Evolutionary conservation across 176 grass and related monocot genomes (phyloP), one percentile per base, ranked within the genome.

Genomic region (Paspalum notatum): DNA sequence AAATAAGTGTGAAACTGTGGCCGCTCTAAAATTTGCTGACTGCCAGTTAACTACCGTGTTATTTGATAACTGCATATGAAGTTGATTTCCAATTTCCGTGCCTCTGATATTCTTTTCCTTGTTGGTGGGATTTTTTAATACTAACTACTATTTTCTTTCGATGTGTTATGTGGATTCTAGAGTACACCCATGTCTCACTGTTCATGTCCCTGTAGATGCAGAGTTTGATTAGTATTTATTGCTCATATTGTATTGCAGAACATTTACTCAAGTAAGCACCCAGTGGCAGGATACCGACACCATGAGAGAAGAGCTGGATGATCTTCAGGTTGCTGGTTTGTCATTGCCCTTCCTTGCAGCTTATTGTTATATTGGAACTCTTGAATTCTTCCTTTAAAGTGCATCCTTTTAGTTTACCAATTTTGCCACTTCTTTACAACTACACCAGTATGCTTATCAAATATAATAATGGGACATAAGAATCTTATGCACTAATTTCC

Each of bases 281-380:
- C 95, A 94, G 78, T 98, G 95, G 95, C 95, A 94, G 86, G 95
- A 98, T 81, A 98, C 91, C 13, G 95, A 98, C 64, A 94, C 95
- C 62, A 98, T 98, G 92, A 88, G 95, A 83, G 95, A 98, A 85
- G 92, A 98, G 81, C 78, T 98, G 50, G 95, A 98, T 87, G 95
- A 98, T 84, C 84, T 98, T 87, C 95, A 98, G 95, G 95, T 98
- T 68, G 27, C 18, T 85, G 27, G 25, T 89, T 90, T 80, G 21
- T 66, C 54, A 71, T 87, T 71, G 87, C 57, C 76, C 32, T 66
- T 79, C 67, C 21, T 67, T 61, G 42, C 7, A 48, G 18, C 73
- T 74, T 82, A 50, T 39, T 83, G 59, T 69, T 80, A 55, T 72
- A 12, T 73, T 62, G n/a, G 43, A 54, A 77, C 12, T 27, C 68